Evolutionary conservation across 352 stramenopile species (phyloP).

Genomic region (Globisporangium radiosum): DNA sequence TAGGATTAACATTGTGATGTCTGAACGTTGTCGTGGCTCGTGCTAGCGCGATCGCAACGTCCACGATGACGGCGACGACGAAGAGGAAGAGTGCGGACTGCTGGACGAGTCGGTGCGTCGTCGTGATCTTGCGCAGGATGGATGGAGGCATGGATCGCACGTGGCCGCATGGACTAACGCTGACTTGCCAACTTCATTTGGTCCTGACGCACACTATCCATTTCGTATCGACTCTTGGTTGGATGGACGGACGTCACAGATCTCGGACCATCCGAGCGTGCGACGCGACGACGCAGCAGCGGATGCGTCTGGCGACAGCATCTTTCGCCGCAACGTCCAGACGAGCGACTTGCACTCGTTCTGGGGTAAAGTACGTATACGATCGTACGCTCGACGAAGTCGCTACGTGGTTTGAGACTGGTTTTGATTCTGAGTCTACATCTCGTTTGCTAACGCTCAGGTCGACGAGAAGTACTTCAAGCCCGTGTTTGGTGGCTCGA

Average conservation of each 20-base stretch:
- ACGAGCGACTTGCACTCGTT: slow-evolving; percentile 46
- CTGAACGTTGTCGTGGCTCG: background rate
- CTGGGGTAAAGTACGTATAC: slow-evolving; percentile 43
- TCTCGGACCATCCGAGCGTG: too few relatives aligned
- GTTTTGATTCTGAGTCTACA: background rate
- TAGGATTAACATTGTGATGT: background rate
- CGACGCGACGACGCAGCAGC: too few relatives aligned
- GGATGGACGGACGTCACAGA: too few relatives aligned
- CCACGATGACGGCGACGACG: slow-evolving; percentile 10
- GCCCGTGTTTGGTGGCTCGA: slow-evolving; percentile 51
- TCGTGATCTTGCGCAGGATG: too few relatives aligned
- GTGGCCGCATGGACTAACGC: too few relatives aligned
- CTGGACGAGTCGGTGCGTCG: slow-evolving; percentile 5
- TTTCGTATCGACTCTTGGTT: too few relatives aligned
- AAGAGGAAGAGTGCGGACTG: slow-evolving; percentile 36
- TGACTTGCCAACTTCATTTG: too few relatives aligned
- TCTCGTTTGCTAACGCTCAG: slow-evolving; percentile 10
- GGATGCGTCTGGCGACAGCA: background rate
- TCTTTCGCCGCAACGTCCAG: slow-evolving; percentile 17
- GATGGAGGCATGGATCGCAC: too few relatives aligned
- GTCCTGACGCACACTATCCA: too few relatives aligned
- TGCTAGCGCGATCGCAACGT: slow-evolving; percentile 7
- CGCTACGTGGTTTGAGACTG: background rate
- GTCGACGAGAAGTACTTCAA: slow-evolving; percentile 67
- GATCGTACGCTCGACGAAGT: background rate